Conservation (phyloP, 306 rosid genomes). For the Cicer bijugum region DNA sequence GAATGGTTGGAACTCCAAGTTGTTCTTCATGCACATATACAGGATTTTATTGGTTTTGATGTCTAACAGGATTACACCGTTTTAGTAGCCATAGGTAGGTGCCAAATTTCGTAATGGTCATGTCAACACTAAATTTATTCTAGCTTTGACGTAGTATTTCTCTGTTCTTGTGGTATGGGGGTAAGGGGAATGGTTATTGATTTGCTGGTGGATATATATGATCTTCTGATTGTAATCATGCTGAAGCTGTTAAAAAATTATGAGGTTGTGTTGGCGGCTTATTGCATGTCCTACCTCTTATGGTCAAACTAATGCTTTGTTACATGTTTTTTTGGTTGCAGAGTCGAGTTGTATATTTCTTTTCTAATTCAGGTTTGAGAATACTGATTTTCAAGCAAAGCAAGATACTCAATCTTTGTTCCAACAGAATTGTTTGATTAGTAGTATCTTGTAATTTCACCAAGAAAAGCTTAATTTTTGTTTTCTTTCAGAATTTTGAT, state of each 20-base stretch:
- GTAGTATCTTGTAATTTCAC: conserved; percentile 47
- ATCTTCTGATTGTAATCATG: conserved; percentile 26
- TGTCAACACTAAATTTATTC: conserved; percentile 36
- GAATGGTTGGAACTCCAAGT: conserved; percentile 53
- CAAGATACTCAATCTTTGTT: conserved; percentile 53
- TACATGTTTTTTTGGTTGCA: conserved; percentile 56
- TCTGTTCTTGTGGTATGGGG: neutral
- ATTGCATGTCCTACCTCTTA: conserved; percentile 19
- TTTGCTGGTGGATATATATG: neutral
- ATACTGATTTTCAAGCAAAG: conserved; percentile 60
- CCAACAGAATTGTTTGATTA: conserved; percentile 50
- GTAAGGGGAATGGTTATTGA: conserved; percentile 14
- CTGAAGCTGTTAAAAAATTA: neutral
- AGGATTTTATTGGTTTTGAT: conserved; percentile 59
- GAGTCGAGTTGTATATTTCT: conserved; percentile 63
- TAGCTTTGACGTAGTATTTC: conserved; percentile 13
- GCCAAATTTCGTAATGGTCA: conserved; percentile 27
- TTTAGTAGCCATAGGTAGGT: conserved; percentile 62
- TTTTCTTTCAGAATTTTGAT: conserved; percentile 52
- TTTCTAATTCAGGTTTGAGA: conserved; percentile 55
- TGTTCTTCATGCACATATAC: conserved; percentile 68
- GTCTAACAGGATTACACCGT: conserved; percentile 55
- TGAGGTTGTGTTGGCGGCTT: conserved; percentile 16
- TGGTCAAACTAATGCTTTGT: conserved; percentile 46
- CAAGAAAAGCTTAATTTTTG: conserved; percentile 51